Conservation (phyloP, 345 rosid genomes). For the Pugionium dolabratum region DNA sequence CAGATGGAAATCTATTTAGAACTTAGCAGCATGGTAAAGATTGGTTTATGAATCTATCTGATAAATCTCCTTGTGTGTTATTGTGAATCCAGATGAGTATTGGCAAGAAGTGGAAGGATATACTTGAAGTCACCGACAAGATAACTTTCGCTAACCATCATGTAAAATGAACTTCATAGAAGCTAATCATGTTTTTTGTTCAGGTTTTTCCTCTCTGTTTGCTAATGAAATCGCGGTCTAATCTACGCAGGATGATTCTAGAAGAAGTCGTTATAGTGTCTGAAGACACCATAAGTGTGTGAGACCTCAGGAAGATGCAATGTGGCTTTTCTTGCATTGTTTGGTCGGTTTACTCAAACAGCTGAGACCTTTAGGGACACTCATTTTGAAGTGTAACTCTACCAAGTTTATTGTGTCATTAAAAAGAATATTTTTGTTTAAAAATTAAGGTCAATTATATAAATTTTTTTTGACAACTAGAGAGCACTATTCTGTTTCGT, state of each 20-base stretch:
- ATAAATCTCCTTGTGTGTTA: conserved; percentile 19
- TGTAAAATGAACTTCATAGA: conserved; percentile 45
- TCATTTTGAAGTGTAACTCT: conserved; percentile 33
- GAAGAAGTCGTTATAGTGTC: conserved; percentile 67
- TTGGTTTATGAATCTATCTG: conserved; percentile 22
- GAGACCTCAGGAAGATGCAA: conserved; percentile 30
- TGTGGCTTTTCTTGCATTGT: conserved; percentile 35
- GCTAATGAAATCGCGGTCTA: conserved; percentile 13
- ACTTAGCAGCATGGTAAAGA: background rate
- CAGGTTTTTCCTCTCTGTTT: conserved; percentile 9
- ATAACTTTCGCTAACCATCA: conserved; percentile 81
- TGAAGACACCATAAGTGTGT: conserved; percentile 41
- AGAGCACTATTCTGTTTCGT: background rate
- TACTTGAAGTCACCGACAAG: conserved; percentile 68
- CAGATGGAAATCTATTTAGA: background rate
- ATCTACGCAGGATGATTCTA: conserved; percentile 73
- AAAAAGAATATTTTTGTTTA: background rate
- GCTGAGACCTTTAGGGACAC: conserved; percentile 33
- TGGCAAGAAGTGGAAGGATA: conserved; percentile 97
- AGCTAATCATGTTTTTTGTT: background rate
- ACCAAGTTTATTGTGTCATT: conserved; percentile 28
- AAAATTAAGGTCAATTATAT: conserved; percentile 14
- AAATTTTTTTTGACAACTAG: conserved; percentile 9
- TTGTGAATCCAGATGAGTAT: conserved; percentile 62
- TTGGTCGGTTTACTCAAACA: conserved; percentile 30